Base-by-base conservation (phyloP, 2,329 filamentous ascomycete species). In the Claviceps sorghi region DNA sequence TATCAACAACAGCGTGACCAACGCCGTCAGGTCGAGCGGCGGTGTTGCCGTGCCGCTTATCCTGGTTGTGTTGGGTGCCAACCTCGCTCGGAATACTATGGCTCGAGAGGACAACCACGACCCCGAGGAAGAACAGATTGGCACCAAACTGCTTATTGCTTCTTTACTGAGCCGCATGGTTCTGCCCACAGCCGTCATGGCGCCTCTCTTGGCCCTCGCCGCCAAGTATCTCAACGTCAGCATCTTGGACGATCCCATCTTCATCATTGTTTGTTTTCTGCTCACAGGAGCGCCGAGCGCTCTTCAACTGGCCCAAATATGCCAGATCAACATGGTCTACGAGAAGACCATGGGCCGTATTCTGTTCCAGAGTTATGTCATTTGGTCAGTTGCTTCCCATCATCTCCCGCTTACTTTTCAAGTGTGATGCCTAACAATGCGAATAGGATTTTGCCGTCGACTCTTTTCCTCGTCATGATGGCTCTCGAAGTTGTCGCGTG, bases 221-320 rank as follows among this genome's bases (percentile, higher is more conserved):
- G 93, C 93, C 54, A 97, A 96, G 65, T 96, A 84, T 63, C 79
- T 95, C 29, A 88, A 88, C 2, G 78, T 98, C 62, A 94, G 87
- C 72, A 97, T 98, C 60, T 74, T 98, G 36, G 93, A 94, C 65
- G 93, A 98, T 64, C 93, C 93, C 10, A 98, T 98, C 61, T 98
- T 98, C 67, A 83, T 98, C 59, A 88, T 98, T 59, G 93, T 98
- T 38, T 96, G 90, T 70, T 98, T 97, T 77, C 75, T 98, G 58
- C 84, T 98, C 58, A 91, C 88, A 0, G 93, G 93, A 38, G 93
- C 93, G 3, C 93, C 93, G 6, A 94, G 86, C 57, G 93, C 93
- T 29, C 75, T 98, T 57, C 93, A 98, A 70, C 73, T 98, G 63
- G 91, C 93, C 7, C 93, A 98, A 71, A 98, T 98, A 55, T 98